These are phyloP conservation scores for Nitzschia sp. DNA, from an alignment of 108 stramenopile species.

Conservation along the genomic window DNA sequence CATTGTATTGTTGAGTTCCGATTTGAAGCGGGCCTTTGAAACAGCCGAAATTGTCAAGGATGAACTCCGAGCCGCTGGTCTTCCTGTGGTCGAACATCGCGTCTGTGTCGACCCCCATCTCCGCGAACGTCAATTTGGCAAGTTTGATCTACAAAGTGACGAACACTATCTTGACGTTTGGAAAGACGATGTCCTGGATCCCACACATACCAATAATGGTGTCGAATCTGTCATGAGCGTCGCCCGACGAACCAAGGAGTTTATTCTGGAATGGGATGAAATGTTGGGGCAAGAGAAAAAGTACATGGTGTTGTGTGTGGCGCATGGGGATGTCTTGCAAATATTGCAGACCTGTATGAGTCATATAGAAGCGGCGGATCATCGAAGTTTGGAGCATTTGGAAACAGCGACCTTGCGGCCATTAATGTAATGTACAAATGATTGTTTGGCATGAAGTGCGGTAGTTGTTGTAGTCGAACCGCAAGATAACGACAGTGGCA, in stretches of 20 bases:
- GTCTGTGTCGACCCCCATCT: conserved; percentile 60
- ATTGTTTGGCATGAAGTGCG: too few species aligned
- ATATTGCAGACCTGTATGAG: conserved; percentile 83
- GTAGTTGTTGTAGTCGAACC: too few species aligned
- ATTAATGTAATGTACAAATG: conserved; percentile 4
- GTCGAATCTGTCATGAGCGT: conserved; percentile 80
- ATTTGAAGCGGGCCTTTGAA: conserved; percentile 57
- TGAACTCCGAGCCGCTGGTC: background rate
- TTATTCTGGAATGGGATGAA: conserved; percentile 58
- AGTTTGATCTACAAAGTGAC: conserved; percentile 63
- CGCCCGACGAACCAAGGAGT: conserved; percentile 54
- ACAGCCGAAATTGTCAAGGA: conserved; percentile 56
- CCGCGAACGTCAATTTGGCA: conserved; percentile 85
- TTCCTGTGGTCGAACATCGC: conserved; percentile 34
- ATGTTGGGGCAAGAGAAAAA: conserved; percentile 17
- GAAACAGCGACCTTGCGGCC: conserved; percentile 74
- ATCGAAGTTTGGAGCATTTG: conserved; percentile 74
- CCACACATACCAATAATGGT: conserved; percentile 58
- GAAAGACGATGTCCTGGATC: conserved; percentile 65
- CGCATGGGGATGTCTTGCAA: conserved; percentile 90
- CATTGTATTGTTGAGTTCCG: conserved; percentile 59
- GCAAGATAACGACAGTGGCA: too few species aligned
- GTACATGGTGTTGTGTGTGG: conserved; percentile 62
- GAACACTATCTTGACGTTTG: conserved; percentile 75
- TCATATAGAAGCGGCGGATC: conserved; percentile 53